Base-by-base conservation (phyloP, 306 rosid genomes). In the Gastrolobium bilobum region DNA sequence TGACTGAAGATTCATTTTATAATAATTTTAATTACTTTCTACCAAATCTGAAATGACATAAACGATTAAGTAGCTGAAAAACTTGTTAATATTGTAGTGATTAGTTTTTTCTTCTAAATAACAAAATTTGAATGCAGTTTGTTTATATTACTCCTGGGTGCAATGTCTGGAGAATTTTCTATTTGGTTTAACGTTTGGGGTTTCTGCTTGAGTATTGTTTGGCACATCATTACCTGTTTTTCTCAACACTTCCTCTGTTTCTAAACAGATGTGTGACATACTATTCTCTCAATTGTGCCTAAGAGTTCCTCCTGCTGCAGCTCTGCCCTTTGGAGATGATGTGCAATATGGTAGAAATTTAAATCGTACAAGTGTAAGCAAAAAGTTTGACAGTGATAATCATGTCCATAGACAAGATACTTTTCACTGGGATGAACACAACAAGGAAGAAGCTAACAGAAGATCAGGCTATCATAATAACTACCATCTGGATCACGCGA, bases 251-350 rank as follows among this genome's bases (percentile, higher is more conserved):
- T 72, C 78, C 43, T 68, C 75, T 50, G 61, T 79, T 85, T 82
- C 46, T 79, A 53, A 71, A 84, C 98, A 96, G 99, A 96, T 93
- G 98, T 93, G 99, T 84, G 97, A 91, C 88, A 89, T 96, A 68
- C 87, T 96, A 34, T 93, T 96, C 87, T 96, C 99, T 66, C 99
- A 93, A 80, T 81, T 93, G 90, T 91, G 98, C 87, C 84, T 96
- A 80, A 91, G 92, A 89, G 93, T 90, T 83, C 96, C 97, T 51
- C 87, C 88, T 50, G 83, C 90, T 79, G 83, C 89, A 68, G 73
- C 88, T 65, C 59, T 81, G 68, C 81, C 92, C 52, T 78, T 74
- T 78, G 92, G 98, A 81, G 94, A 91, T 86, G 96, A 88, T 46
- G 58, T 81, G 71, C 92, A 88, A 43, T 78, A 59, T 35, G 82